Evolutionary conservation across 2,329 filamentous ascomycete genomes (phyloP).

Genomic region (Tolypocladium guangdongense): DNA sequence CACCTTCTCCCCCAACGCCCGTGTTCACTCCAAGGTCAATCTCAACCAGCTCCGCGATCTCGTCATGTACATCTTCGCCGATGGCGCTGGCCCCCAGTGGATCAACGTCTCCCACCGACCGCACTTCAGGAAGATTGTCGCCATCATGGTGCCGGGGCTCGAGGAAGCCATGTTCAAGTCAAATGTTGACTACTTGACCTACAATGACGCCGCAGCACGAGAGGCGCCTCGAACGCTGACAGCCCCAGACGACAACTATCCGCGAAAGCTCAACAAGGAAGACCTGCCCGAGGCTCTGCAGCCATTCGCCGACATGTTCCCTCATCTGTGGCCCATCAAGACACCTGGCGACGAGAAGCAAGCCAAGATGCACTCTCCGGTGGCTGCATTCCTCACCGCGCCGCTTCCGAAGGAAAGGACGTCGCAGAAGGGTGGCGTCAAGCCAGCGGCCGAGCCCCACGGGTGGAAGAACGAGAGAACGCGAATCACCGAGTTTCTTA

Average conservation of each 20-base stretch:
- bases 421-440: constrained; percentile 42
- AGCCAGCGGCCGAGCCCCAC: constrained; percentile 50
- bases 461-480: constrained; percentile 67
- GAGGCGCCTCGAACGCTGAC: constrained; percentile 18
- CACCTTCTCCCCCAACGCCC: constrained; percentile 43
- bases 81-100: constrained; percentile 55
- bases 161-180: constrained; percentile 83
- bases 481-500: constrained; percentile 70
- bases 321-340: constrained; percentile 79
- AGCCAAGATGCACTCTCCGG: constrained; percentile 73
- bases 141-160: constrained; percentile 84
- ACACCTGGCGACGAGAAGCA: constrained; percentile 78
- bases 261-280: constrained; percentile 38
- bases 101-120: constrained; percentile 51
- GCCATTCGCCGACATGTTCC: constrained; percentile 71
- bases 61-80: constrained; percentile 55
- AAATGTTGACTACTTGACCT: constrained; percentile 36
- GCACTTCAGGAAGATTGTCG: constrained; percentile 67
- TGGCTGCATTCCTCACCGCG: constrained; percentile 72
- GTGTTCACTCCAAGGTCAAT: constrained; percentile 51
- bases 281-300: constrained; percentile 43
- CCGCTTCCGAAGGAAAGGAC: constrained; percentile 58
- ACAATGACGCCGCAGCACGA: constrained; percentile 25
- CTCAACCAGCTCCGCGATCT: constrained; percentile 52
- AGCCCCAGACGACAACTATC: constrained; percentile 50